Percentiles rank a stretch among this genome's conserved stretches.
Conservation (phyloP, 176 grass and related monocot species). For the Oryza australiensis region DNA sequence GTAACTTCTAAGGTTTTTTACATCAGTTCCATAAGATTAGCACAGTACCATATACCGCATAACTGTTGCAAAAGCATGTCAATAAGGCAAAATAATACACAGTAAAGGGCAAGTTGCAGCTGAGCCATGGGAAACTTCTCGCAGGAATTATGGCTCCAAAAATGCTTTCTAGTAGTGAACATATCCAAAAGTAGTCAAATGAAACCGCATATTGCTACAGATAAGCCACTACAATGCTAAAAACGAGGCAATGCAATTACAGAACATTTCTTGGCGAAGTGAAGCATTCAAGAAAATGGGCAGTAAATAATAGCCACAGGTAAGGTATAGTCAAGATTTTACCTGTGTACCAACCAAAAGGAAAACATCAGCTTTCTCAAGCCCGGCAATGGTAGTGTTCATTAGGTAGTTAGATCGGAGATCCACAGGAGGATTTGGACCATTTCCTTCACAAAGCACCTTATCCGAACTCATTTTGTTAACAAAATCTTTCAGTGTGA, state of each 20-base stretch:
- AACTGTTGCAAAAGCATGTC: conserved; percentile 17
- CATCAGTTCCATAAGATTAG: background rate
- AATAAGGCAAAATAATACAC: background rate
- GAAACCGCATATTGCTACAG: background rate
- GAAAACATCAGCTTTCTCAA: conserved; percentile 95
- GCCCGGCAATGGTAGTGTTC: conserved; percentile 82
- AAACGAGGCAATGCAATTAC: background rate
- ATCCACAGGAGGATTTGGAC: conserved; percentile 74
- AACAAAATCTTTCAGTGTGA: conserved; percentile 94
- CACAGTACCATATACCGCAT: background rate
- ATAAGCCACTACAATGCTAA: background rate
- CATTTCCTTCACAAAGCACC: conserved; percentile 88
- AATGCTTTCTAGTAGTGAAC: background rate
- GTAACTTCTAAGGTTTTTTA: background rate
- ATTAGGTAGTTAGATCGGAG: conserved; percentile 85
- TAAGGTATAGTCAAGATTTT: conserved; percentile 13
- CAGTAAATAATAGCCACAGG: background rate
- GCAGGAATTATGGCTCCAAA: background rate
- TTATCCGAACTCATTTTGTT: conserved; percentile 95
- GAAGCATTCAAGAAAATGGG: conserved; percentile 17
- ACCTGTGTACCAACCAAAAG: conserved; percentile 99
- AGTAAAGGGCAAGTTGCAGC: background rate
- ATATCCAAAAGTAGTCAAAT: background rate
- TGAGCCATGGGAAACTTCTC: background rate
- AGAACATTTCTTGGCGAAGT: background rate